phyloP scores from a whole-genome alignment of 2,329 filamentous ascomycete genomes.

The Alternaria solani region DNA sequence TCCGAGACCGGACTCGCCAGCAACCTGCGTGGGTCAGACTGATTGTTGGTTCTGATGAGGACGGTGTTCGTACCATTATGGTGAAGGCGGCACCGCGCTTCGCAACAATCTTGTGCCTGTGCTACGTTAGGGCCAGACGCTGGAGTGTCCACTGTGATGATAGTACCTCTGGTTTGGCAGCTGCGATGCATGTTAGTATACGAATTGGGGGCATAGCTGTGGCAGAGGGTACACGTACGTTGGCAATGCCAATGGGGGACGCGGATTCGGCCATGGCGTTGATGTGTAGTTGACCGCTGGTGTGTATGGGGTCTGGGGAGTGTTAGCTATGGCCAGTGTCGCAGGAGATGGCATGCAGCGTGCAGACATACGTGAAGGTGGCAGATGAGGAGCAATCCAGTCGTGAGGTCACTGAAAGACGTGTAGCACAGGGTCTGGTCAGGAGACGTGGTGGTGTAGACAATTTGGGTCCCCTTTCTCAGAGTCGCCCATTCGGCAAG shows the following conservation, averaged over 20 bases:
- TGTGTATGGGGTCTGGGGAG: slow-evolving; percentile 28
- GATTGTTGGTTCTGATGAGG: background rate
- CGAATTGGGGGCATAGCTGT: background rate
- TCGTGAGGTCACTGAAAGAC: slow-evolving; percentile 14
- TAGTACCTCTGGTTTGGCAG: slow-evolving; percentile 73
- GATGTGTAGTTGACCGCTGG: slow-evolving; percentile 28
- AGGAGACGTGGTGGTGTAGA: slow-evolving; percentile 39
- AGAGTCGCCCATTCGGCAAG: slow-evolving; percentile 49
- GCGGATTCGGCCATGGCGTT: slow-evolving; percentile 68
- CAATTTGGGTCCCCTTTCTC: slow-evolving; percentile 52
- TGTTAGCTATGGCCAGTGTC: slow-evolving; percentile 23
- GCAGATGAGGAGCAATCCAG: background rate
- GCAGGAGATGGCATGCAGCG: background rate
- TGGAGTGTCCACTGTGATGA: slow-evolving; percentile 23
- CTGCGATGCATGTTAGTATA: slow-evolving; percentile 55
- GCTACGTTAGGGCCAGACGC: slow-evolving; percentile 43
- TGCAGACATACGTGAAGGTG: slow-evolving; percentile 11
- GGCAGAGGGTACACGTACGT: slow-evolving; percentile 60
- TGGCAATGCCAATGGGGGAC: slow-evolving; percentile 77
- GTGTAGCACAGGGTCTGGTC: slow-evolving; percentile 20
- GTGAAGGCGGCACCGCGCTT: slow-evolving; percentile 97
- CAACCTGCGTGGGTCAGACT: slow-evolving; percentile 70
- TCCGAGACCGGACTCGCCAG: slow-evolving; percentile 96
- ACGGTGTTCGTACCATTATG: slow-evolving; percentile 79
- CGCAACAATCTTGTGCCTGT: slow-evolving; percentile 74